Evolutionary conservation across 345 rosid species (phyloP).

Genomic region (Pugionium cornutum): DNA sequence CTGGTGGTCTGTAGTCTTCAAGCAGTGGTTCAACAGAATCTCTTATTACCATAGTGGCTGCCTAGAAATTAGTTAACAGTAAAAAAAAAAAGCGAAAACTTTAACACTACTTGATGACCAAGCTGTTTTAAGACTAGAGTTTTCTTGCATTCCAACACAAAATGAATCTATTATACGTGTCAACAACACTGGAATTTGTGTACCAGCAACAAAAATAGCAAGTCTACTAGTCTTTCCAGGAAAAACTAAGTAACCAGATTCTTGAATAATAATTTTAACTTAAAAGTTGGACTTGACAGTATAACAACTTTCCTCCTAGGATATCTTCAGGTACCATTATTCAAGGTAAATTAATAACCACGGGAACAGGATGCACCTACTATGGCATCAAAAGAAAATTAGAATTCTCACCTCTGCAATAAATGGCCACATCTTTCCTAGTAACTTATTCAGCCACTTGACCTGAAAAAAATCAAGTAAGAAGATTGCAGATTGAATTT

Average conservation of each 20-base stretch:
- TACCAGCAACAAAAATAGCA: constrained; percentile 15
- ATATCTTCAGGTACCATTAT: constrained; percentile 17
- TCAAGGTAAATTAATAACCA: neutral
- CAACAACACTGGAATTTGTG: constrained; percentile 10
- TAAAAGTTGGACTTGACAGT: constrained; percentile 5
- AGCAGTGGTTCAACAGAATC: constrained; percentile 97
- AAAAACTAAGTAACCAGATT: constrained; percentile 20
- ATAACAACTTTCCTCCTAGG: constrained; percentile 17
- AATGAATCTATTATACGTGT: neutral
- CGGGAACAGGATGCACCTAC: too few species aligned
- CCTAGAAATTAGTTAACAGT: constrained; percentile 52
- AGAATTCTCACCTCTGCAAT: constrained; percentile 78
- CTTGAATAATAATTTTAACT: neutral
- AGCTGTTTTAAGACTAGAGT: neutral
- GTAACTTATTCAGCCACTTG: constrained; percentile 96
- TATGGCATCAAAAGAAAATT: neutral
- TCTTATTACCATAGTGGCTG: constrained; percentile 81
- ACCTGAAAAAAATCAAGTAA: constrained; percentile 54
- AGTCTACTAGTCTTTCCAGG: constrained; percentile 4
- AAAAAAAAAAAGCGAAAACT: constrained; percentile 9
- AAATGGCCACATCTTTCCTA: constrained; percentile 94
- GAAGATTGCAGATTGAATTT: neutral
- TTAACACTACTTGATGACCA: constrained; percentile 20
- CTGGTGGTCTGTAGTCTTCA: constrained; percentile 95
- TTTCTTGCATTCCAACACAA: constrained; percentile 15